Conservation (phyloP, 192 early-diverging fungal species). For the Podila verticillata region DNA sequence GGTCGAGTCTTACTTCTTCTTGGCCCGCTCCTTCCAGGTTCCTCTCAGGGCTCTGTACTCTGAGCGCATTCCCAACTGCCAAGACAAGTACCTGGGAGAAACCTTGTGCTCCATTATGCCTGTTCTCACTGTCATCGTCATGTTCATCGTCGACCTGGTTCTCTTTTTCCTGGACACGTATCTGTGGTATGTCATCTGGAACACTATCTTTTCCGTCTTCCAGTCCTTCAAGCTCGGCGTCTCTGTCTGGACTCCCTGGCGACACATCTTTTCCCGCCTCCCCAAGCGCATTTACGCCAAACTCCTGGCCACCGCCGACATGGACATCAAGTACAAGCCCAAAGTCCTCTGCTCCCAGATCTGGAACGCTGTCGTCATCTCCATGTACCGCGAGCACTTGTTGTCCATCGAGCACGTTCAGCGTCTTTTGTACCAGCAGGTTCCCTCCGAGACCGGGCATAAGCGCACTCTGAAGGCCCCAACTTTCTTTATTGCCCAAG, state of each 20-base stretch:
- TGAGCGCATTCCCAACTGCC: constrained; percentile 57
- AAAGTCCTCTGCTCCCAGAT: constrained; percentile 78
- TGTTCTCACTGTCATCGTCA: constrained; percentile 68
- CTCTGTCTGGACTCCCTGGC: constrained; percentile 82
- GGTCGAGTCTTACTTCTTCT: constrained; percentile 81
- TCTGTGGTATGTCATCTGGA: constrained; percentile 86
- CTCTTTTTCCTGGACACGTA: constrained; percentile 86
- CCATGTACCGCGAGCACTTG: constrained; percentile 81
- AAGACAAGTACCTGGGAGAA: constrained; percentile 59
- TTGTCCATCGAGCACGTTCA: constrained; percentile 75
- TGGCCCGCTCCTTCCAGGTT: constrained; percentile 78
- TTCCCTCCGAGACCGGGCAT: constrained; percentile 54
- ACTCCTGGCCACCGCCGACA: constrained; percentile 69
- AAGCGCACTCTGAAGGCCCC: constrained; percentile 70
- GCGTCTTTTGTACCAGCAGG: constrained; percentile 74
- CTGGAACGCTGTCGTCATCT: constrained; percentile 82
- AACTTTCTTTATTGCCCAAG: constrained; percentile 75
- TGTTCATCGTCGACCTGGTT: constrained; percentile 74
- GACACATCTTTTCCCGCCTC: constrained; percentile 74
- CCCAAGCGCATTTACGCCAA: constrained; percentile 81
- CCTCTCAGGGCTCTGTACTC: constrained; percentile 63
- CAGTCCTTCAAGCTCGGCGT: constrained; percentile 76
- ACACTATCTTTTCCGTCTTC: constrained; percentile 75
- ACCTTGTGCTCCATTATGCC: constrained; percentile 70
- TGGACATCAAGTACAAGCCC: constrained; percentile 77